These are phyloP conservation scores for Cudoniella acicularis DNA, from an alignment of 495 filamentous ascomycete genomes.

Conservation along the genomic window DNA sequence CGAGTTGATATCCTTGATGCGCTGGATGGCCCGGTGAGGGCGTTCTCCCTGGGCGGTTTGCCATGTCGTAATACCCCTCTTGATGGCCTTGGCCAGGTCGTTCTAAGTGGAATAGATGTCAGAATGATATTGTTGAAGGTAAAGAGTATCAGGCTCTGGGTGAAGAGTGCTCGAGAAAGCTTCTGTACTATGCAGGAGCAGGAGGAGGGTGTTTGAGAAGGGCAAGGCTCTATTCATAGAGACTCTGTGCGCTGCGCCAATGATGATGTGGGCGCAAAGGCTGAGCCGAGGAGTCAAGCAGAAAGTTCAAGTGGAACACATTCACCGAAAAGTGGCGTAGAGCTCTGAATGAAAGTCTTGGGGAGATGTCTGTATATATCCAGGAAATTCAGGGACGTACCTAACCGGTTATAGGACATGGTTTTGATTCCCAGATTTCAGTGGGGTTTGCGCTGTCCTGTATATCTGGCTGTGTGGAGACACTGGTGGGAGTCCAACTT, in stretches of 20 bases:
- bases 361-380: not conserved
- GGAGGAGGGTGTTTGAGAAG: not conserved
- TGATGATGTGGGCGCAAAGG: conserved; percentile 10
- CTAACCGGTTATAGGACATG: conserved; percentile 71
- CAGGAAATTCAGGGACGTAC: conserved; percentile 43
- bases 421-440: not conserved
- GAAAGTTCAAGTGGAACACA: conserved; percentile 7
- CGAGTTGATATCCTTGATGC: conserved; percentile 64
- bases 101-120: conserved; percentile 8
- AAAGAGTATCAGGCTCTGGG: conserved; percentile 11
- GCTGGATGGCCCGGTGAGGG: conserved; percentile 53
- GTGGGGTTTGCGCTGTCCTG: not conserved
- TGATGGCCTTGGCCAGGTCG: conserved; percentile 31
- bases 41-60: conserved; percentile 49
- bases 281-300: conserved; percentile 10
- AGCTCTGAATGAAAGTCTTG: not conserved
- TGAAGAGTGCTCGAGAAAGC: not conserved
- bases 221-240: not conserved
- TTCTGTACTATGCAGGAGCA: conserved; percentile 20
- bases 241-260: conserved; percentile 3
- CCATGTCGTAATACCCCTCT: conserved; percentile 59
- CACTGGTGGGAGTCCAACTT: no score
- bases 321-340: not conserved
- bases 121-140: conserved; percentile 7
- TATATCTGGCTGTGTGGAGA: not conserved